A percentile compares a stretch with the other conserved stretches of the same genome.
Conservation (phyloP, 129 eudicot genomes). For the Lonicera japonica region DNA sequence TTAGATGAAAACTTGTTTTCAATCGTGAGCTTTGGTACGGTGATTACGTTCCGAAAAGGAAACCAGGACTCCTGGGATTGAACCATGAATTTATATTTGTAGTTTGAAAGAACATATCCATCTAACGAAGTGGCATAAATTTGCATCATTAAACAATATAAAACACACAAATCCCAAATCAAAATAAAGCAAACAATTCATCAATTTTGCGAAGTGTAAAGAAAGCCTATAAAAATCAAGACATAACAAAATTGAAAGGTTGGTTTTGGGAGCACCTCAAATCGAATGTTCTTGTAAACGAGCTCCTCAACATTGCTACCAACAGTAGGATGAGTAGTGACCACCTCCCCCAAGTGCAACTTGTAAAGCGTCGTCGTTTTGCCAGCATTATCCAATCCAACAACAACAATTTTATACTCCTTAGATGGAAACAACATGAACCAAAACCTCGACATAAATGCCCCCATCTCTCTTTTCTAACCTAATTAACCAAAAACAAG, state of each 20-base stretch:
- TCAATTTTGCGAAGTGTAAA: too few relatives aligned
- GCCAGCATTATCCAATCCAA: conserved; percentile 94
- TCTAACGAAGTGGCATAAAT: too few relatives aligned
- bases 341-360: conserved; percentile 91
- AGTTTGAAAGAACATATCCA: too few relatives aligned
- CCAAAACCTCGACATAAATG: conserved; percentile 83
- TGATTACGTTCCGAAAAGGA: too few relatives aligned
- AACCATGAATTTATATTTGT: too few relatives aligned
- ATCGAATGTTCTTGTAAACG: conserved; percentile 88
- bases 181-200: too few relatives aligned
- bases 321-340: conserved; percentile 94
- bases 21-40: too few relatives aligned
- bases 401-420: conserved; percentile 95
- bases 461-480: conserved; percentile 50
- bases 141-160: too few relatives aligned
- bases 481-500: not conserved
- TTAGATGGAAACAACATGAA: conserved; percentile 95
- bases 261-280: conserved; percentile 46
- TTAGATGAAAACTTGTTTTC: too few relatives aligned
- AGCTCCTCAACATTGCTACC: conserved; percentile 98
- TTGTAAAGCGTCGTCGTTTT: conserved; percentile 97
- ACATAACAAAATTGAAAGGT: not conserved
- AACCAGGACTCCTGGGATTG: too few relatives aligned
- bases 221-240: too few relatives aligned
- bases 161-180: too few relatives aligned